Base-by-base conservation (phyloP, 1,284 basidiomycete species). In the Phylloboletellus chloephorus region DNA sequence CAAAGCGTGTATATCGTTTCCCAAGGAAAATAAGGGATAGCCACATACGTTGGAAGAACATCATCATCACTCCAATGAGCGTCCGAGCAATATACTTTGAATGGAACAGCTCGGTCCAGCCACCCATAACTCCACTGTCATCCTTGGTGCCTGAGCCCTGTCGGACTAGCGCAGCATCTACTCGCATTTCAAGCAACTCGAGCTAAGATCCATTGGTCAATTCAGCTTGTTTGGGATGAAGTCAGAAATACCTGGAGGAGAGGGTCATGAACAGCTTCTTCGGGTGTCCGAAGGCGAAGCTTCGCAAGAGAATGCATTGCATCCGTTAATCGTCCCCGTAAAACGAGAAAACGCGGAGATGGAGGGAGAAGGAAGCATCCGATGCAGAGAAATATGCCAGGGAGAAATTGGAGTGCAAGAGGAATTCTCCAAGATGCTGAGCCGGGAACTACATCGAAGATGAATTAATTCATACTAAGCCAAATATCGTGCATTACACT, bases 341-440 rank as follows among this genome's bases (percentile, higher is more conserved):
- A 61, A 3, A 85, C 71, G 3, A 87, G 64, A 19, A 83, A 67
- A 15, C 88, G 71, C 0, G 87, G 87, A 8, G 85, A 88, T 9
- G 82, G 73, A 3, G 87, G 87, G 4, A 90, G 71, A 36, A 79
- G 68, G 22, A 80, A 63, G 39, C 74, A 75, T 7, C 83, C 84
- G 7, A 81, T 6, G 0, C 68, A 78, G 5, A 90, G 73, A 4
- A 83, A 58, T 12, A 79, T 51, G 0, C 82, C 88, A 12, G 87
- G 87, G 9, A 81, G 54, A 16, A 88, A 61, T 55, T 90, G 87
- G 12, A 88, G 63, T 2, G 71, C 79, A 3, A 89, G 72, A 4
- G 87, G 88, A 24, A 87, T 73, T 22, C 87, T 73, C 86, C 86
- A 90, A 1, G 85, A 84, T 20, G 65, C 62, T 1, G 82, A 78